These are phyloP conservation scores for Omphalotus guepiniiformis DNA, from an alignment of 768 basidiomycete genomes.

Conservation along the genomic window DNA sequence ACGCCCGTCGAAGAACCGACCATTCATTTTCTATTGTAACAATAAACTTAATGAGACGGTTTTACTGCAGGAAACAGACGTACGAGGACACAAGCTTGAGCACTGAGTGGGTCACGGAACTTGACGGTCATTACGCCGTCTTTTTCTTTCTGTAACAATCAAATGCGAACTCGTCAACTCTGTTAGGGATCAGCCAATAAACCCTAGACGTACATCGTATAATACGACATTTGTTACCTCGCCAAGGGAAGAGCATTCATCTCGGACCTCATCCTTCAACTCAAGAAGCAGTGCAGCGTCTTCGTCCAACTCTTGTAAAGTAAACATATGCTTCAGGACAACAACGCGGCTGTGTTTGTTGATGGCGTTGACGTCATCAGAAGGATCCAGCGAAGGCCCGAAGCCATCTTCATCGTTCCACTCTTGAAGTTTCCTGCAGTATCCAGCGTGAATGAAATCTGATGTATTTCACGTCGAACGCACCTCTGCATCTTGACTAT, in stretches of 20 bases:
- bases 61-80: conserved; percentile 25
- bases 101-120: conserved; percentile 88
- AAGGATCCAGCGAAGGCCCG: conserved; percentile 61
- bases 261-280: conserved; percentile 93
- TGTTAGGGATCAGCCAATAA: neutral
- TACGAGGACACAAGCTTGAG: conserved; percentile 88
- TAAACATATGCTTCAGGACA: conserved; percentile 95
- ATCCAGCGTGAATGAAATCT: neutral
- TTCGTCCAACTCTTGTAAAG: conserved; percentile 76
- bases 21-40: conserved; percentile 96
- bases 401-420: conserved; percentile 96
- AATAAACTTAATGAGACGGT: too few species aligned
- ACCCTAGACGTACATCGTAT: conserved; percentile 72
- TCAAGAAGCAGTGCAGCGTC: conserved; percentile 85
- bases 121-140: conserved; percentile 97
- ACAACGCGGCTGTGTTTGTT: conserved; percentile 75
- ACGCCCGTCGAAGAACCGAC: conserved; percentile 84
- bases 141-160: conserved; percentile 65
- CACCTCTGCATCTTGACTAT: conserved; percentile 89
- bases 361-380: conserved; percentile 37
- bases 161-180: conserved; percentile 1
- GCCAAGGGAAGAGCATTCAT: conserved; percentile 85
- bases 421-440: conserved; percentile 76
- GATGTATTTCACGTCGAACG: conserved; percentile 15
- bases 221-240: conserved; percentile 94